Percentiles rank a stretch among this genome's conserved stretches.
Conservation (phyloP, 1,284 basidiomycete genomes). For the Ceratobasidium sp. region DNA sequence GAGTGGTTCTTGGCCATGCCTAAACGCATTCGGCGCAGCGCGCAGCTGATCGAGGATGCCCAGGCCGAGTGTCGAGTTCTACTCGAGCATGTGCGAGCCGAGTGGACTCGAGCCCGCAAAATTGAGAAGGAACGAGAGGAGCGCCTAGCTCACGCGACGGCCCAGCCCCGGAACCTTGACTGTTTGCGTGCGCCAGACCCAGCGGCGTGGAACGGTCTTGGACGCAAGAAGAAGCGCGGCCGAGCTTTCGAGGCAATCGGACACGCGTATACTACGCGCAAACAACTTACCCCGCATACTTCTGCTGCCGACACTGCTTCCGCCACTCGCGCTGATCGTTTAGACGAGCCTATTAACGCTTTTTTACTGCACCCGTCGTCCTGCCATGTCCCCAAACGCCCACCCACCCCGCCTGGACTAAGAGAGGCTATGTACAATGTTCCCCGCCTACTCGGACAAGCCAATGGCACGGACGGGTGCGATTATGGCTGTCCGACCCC, state of each 20-base stretch:
- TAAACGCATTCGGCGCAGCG: not conserved
- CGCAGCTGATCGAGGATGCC: not conserved
- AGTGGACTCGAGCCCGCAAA: not conserved
- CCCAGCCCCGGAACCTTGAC: not conserved
- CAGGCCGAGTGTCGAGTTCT: not conserved
- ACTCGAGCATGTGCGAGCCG: not conserved
- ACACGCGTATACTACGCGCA: not conserved
- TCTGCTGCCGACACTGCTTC: not conserved
- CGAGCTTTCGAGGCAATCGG: conserved; percentile 2
- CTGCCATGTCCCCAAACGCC: not conserved
- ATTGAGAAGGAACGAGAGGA: not conserved
- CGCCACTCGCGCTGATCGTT: not conserved
- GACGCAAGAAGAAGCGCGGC: not conserved
- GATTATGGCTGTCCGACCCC: not conserved
- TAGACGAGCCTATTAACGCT: not conserved
- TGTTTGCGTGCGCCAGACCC: not conserved
- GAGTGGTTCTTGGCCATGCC: conserved; percentile 1
- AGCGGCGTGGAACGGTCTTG: not conserved
- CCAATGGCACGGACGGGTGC: not conserved
- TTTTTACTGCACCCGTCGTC: not conserved
- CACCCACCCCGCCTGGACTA: not conserved
- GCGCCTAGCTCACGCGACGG: not conserved
- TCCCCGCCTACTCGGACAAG: not conserved
- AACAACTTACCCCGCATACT: not conserved
- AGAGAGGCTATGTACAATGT: not conserved